phyloP scores from a whole-genome alignment of 73 alveolate species.

The Blepharisma japonicum region DNA sequence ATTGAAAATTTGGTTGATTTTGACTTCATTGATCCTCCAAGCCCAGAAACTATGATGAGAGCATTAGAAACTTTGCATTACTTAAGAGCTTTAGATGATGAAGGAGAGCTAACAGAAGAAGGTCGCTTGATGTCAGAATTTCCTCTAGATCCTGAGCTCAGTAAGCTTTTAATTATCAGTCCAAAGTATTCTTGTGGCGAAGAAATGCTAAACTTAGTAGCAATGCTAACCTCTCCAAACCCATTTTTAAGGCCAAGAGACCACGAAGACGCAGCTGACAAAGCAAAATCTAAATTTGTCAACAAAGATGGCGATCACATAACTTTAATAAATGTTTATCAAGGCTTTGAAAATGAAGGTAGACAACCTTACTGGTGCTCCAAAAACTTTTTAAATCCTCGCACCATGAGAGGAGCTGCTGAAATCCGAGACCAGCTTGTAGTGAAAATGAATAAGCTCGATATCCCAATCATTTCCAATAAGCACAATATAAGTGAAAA shows the following conservation, averaged over 20 bases:
- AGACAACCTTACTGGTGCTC: constrained; percentile 90
- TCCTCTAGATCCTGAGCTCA: constrained; percentile 98
- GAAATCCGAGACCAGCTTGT: constrained; percentile 84
- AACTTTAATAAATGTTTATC: constrained; percentile 89
- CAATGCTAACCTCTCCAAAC: constrained; percentile 91
- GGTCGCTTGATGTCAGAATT: constrained; percentile 98
- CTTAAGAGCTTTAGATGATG: constrained; percentile 98
- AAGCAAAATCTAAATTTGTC: constrained; percentile 93
- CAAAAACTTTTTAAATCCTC: constrained; percentile 79
- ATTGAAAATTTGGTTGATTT: constrained; percentile 97
- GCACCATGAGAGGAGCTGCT: constrained; percentile 90
- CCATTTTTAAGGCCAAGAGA: constrained; percentile 94
- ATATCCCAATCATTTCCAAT: constrained; percentile 41
- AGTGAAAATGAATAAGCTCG: constrained; percentile 49
- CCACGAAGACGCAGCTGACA: constrained; percentile 89
- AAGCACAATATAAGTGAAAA: constrained; percentile 10
- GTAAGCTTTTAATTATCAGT: constrained; percentile 88
- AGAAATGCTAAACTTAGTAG: constrained; percentile 93
- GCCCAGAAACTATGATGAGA: constrained; percentile 98
- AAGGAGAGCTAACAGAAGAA: constrained; percentile 93
- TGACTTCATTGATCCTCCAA: constrained; percentile 99
- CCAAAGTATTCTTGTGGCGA: constrained; percentile 87
- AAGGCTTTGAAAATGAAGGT: constrained; percentile 83
- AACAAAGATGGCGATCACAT: constrained; percentile 99
- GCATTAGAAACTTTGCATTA: constrained; percentile 97